Percentiles rank a stretch among this genome's conserved stretches.
phyloP scores from a whole-genome alignment of 2,329 filamentous ascomycete species.

The Fusarium fujikuroi region DNA sequence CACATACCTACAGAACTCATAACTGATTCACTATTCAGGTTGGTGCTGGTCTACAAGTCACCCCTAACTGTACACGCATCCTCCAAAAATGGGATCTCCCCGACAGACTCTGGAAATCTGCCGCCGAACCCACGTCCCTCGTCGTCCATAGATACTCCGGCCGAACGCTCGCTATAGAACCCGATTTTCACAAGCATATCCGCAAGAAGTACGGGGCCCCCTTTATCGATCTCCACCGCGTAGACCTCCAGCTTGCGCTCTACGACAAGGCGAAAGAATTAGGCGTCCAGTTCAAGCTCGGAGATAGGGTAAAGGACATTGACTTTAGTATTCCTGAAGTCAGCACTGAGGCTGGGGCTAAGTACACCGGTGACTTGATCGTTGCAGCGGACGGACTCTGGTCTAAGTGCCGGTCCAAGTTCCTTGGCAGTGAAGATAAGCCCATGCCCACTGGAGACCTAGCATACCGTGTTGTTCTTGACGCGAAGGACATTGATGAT shows the following conservation, averaged over 20 bases:
- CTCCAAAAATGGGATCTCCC: conserved; percentile 63
- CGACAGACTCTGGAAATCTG: conserved; percentile 52
- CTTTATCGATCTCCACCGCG: conserved; percentile 70
- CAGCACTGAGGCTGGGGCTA: conserved; percentile 51
- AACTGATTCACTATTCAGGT: conserved; percentile 27
- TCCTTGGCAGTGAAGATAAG: conserved; percentile 57
- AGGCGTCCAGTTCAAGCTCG: conserved; percentile 62
- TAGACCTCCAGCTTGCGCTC: conserved; percentile 67
- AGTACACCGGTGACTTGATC: conserved; percentile 50
- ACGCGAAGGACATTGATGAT: conserved; percentile 62
- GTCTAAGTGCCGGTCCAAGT: conserved; percentile 64
- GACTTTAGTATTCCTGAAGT: conserved; percentile 59
- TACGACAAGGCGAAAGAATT: conserved; percentile 62
- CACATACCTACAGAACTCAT: accelerated
- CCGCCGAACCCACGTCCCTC: conserved; percentile 57
- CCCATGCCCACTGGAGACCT: conserved; percentile 71
- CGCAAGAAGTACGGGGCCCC: conserved; percentile 65
- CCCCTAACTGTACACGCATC: conserved; percentile 61
- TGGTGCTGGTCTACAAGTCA: conserved; percentile 65
- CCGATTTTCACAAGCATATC: conserved; percentile 64
- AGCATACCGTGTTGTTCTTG: conserved; percentile 71
- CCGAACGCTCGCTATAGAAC: conserved; percentile 59
- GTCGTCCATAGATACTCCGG: conserved; percentile 65
- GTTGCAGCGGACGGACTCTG: conserved; percentile 73
- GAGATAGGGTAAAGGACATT: conserved; percentile 58